These are phyloP conservation scores for Leucosporidium scottii DNA, from an alignment of 768 basidiomycete species.

Conservation along the genomic window DNA sequence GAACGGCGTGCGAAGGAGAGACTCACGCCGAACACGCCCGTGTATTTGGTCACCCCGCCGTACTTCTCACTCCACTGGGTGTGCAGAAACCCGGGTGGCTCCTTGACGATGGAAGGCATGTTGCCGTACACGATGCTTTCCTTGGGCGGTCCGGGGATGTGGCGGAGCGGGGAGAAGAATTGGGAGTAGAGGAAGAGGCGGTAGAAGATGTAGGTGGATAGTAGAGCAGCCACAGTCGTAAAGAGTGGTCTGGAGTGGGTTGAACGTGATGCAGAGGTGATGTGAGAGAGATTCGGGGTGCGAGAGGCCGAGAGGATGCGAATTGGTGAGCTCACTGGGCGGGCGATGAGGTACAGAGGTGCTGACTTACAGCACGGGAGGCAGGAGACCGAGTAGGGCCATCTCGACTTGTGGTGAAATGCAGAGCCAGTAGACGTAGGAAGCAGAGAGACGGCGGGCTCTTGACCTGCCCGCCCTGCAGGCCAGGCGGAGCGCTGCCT, in stretches of 20 bases:
- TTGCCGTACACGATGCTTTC: conserved; percentile 5
- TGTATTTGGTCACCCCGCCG: conserved; percentile 54
- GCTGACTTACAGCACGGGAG: neutral
- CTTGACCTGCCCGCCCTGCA: too few species aligned
- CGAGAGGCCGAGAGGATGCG: neutral
- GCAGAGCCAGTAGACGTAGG: too few species aligned
- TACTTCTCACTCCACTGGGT: conserved; percentile 52
- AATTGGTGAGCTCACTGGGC: neutral
- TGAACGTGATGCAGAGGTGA: too few species aligned
- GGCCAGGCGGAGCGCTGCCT: too few species aligned
- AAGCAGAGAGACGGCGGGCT: too few species aligned
- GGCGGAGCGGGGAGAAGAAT: neutral
- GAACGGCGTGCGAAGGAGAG: neutral
- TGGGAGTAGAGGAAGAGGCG: conserved; percentile 8
- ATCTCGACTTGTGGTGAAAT: too few species aligned
- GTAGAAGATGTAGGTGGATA: neutral
- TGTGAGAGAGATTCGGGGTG: neutral
- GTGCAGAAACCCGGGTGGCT: conserved; percentile 51
- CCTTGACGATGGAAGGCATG: conserved; percentile 1
- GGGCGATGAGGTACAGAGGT: neutral
- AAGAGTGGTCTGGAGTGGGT: too few species aligned
- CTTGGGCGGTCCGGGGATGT: conserved; percentile 13
- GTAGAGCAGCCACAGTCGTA: too few species aligned
- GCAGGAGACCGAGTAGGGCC: neutral
- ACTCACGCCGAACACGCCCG: conserved; percentile 55